Conservation (phyloP, 1,139 yeast species). For the Debaryomyces fabryi region DNA sequence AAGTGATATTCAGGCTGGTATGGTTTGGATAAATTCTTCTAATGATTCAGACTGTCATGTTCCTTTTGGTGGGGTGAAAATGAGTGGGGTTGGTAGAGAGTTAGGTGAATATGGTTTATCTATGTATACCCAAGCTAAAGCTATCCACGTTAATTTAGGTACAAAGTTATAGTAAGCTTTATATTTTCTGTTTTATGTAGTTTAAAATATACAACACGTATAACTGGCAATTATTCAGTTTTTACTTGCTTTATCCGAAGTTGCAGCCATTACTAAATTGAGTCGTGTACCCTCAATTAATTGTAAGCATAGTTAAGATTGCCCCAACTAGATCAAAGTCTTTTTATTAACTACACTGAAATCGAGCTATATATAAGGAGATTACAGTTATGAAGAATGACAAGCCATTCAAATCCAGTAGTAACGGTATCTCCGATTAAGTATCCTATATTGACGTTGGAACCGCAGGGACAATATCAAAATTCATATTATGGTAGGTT, state of each 20-base stretch:
- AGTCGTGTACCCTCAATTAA: slow-evolving; percentile 2
- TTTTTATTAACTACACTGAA: background rate
- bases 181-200: background rate
- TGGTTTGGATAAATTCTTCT: slow-evolving; percentile 65
- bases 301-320: slow-evolving; percentile 1
- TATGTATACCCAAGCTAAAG: slow-evolving; percentile 78
- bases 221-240: background rate
- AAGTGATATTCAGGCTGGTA: slow-evolving; percentile 51
- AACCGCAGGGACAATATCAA: background rate
- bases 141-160: slow-evolving; percentile 70
- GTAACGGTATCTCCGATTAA: background rate
- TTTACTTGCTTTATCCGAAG: background rate
- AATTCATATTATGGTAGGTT: background rate
- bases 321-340: background rate
- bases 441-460: slow-evolving; percentile 1
- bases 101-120: slow-evolving; percentile 81
- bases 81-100: slow-evolving; percentile 88
- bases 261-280: background rate
- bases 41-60: slow-evolving; percentile 75
- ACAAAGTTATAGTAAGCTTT: slow-evolving; percentile 19
- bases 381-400: slow-evolving; percentile 4
- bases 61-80: slow-evolving; percentile 81
- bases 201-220: background rate
- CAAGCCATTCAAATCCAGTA: slow-evolving; percentile 2
- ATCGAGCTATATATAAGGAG: background rate